Conservation (phyloP, 1,139 yeast species). For the Barnettozyma hawaiiensis region DNA sequence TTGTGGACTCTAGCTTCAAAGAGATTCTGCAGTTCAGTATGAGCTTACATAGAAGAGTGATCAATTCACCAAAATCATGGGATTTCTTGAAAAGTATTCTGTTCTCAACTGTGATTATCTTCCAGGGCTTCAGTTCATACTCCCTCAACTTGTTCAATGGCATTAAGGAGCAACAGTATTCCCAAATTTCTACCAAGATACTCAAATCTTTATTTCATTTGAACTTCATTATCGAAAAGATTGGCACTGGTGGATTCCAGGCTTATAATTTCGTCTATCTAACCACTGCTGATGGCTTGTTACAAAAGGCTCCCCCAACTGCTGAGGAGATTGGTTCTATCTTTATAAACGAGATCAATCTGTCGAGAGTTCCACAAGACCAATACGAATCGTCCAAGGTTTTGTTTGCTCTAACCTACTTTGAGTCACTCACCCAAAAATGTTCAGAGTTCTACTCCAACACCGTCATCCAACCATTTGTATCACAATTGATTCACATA, state of each 20-base stretch:
- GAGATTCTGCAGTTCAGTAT: conserved; percentile 23
- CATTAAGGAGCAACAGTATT: conserved; percentile 14
- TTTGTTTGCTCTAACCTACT: conserved; percentile 50
- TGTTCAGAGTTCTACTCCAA: conserved; percentile 20
- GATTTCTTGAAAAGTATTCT: conserved; percentile 38
- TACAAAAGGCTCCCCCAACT: conserved; percentile 29
- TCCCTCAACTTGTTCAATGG: conserved; percentile 26
- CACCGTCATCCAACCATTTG: conserved; percentile 22
- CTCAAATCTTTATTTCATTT: conserved; percentile 45
- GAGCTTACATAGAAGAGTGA: conserved; percentile 8
- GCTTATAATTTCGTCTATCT: conserved; percentile 61
- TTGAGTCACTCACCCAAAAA: conserved; percentile 51
- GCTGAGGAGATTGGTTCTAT: conserved; percentile 37
- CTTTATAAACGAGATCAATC: conserved; percentile 38
- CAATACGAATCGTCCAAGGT: conserved; percentile 44
- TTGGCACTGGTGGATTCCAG: conserved; percentile 71
- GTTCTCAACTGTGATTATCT: conserved; percentile 48
- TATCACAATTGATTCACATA: conserved; percentile 14
- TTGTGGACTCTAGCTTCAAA: conserved; percentile 26
- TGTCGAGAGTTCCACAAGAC: conserved; percentile 28
- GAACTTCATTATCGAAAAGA: conserved; percentile 49
- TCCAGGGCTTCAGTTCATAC: conserved; percentile 49
- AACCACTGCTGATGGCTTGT: conserved; percentile 43
- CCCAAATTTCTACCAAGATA: conserved; percentile 34
- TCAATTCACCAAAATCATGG: conserved; percentile 19